These are phyloP conservation scores for Elongisporangium prolatum DNA, from an alignment of 352 stramenopile species.

Conservation along the genomic window DNA sequence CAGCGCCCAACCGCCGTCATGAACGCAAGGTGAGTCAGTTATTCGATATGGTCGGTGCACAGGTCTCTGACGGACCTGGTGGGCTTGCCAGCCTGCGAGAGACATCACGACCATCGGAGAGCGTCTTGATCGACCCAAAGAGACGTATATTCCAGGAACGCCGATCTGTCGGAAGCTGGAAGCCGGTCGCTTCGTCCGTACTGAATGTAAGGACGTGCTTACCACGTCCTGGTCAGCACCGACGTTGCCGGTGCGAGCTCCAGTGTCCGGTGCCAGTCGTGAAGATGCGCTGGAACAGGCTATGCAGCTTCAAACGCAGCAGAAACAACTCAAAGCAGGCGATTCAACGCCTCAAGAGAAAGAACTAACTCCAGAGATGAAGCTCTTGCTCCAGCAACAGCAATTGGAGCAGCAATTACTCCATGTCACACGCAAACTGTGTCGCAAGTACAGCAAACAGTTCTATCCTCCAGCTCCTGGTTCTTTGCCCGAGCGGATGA, in stretches of 20 bases:
- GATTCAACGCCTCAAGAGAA: conserved; percentile 10
- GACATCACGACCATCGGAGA: conserved; percentile 43
- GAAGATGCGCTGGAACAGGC: not conserved
- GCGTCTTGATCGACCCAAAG: conserved; percentile 17
- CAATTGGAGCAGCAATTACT: conserved; percentile 50
- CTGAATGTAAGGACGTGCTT: conserved; percentile 6
- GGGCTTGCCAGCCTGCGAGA: conserved; percentile 6
- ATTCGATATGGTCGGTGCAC: not conserved
- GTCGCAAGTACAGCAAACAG: conserved; percentile 65
- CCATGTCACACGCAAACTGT: conserved; percentile 56
- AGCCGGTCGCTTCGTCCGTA: conserved; percentile 32
- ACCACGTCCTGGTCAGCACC: conserved; percentile 1
- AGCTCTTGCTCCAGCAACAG: conserved; percentile 25
- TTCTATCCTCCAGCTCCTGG: conserved; percentile 22
- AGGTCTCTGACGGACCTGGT: not conserved
- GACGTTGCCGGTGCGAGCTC: not conserved
- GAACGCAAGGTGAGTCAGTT: conserved; percentile 6
- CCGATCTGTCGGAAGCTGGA: conserved; percentile 32
- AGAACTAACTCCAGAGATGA: conserved; percentile 3
- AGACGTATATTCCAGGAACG: conserved; percentile 30
- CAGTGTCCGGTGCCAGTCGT: not conserved
- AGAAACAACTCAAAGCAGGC: conserved; percentile 1
- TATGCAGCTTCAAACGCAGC: conserved; percentile 6
- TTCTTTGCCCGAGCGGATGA: conserved; percentile 21
- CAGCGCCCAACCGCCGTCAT: conserved; percentile 8